These are phyloP conservation scores for Bruguiera sexangula DNA, from an alignment of 345 rosid genomes.

Conservation along the genomic window DNA sequence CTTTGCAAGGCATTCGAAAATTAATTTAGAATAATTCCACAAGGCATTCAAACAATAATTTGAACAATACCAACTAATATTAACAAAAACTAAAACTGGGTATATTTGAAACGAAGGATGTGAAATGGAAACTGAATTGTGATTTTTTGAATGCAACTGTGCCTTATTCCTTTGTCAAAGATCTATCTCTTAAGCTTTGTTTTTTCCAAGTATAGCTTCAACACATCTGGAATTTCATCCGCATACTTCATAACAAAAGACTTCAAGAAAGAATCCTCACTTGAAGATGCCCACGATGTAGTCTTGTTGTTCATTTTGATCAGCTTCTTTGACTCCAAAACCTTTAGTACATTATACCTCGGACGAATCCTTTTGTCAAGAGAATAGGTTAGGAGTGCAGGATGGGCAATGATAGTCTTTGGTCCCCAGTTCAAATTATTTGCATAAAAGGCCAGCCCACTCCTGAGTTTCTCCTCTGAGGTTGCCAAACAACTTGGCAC, in stretches of 20 bases:
- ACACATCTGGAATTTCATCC: slow-evolving; percentile 16
- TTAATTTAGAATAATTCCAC: too few species aligned
- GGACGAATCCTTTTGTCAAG: slow-evolving; percentile 23
- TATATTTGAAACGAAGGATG: too few species aligned
- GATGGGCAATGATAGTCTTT: slow-evolving; percentile 4
- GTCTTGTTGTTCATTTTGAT: not conserved
- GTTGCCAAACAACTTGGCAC: not conserved
- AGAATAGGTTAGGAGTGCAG: slow-evolving; percentile 12
- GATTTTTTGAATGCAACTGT: too few species aligned
- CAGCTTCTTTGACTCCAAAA: slow-evolving; percentile 27
- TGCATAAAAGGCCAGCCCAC: slow-evolving; percentile 14
- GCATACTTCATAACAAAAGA: slow-evolving; percentile 11
- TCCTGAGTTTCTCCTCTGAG: slow-evolving; percentile 23
- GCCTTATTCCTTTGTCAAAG: too few species aligned
- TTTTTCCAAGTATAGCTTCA: slow-evolving; percentile 20
- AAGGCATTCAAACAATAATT: too few species aligned
- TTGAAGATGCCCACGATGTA: not conserved
- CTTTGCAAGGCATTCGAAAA: too few species aligned
- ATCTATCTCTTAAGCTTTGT: not conserved
- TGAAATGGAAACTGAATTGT: too few species aligned
- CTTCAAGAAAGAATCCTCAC: slow-evolving; percentile 24
- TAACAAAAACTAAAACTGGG: too few species aligned
- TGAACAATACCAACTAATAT: too few species aligned
- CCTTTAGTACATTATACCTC: slow-evolving; percentile 18
- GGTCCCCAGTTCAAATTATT: slow-evolving; percentile 12